phyloP scores from a whole-genome alignment of 352 stramenopile genomes.

The Pythium insidiosum region DNA sequence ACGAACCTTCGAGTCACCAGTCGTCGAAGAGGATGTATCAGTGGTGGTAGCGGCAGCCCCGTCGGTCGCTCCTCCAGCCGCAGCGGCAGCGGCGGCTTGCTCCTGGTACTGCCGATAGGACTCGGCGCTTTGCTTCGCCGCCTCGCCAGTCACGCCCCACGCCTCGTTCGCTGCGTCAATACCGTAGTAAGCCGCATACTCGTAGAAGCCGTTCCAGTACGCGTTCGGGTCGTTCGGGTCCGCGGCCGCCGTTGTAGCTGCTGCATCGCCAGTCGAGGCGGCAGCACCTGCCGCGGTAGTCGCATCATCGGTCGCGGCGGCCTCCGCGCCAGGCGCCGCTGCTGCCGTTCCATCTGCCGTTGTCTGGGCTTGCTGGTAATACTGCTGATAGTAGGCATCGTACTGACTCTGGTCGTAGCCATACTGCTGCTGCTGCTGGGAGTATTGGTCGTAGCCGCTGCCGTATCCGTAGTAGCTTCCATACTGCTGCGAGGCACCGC shows the following conservation, averaged over 20 bases:
- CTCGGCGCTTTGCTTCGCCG: constrained; percentile 56
- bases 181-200: constrained; percentile 85
- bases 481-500: constrained; percentile 14
- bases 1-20: constrained; percentile 12
- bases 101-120: constrained; percentile 70
- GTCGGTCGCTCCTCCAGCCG: constrained; percentile 14
- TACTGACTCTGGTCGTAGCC: constrained; percentile 56
- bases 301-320: constrained; percentile 26
- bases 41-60: constrained; percentile 10
- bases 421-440: no score
- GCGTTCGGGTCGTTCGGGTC: constrained; percentile 84
- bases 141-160: constrained; percentile 75
- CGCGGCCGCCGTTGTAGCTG: constrained; percentile 24
- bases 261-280: constrained; percentile 5
- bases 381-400: constrained; percentile 71
- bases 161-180: constrained; percentile 78
- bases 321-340: constrained; percentile 13
- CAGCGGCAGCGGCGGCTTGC: constrained; percentile 22
- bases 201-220: constrained; percentile 87
- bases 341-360: constrained; percentile 9
- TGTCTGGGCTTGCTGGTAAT: constrained; percentile 65
- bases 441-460: constrained; percentile 46
- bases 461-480: constrained; percentile 22
- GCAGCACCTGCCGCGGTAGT: constrained; percentile 11
- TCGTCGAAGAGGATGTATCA: constrained; percentile 9